Evolutionary conservation across 345 rosid species (phyloP).

Genomic region (Pelargonium nanum): DNA sequence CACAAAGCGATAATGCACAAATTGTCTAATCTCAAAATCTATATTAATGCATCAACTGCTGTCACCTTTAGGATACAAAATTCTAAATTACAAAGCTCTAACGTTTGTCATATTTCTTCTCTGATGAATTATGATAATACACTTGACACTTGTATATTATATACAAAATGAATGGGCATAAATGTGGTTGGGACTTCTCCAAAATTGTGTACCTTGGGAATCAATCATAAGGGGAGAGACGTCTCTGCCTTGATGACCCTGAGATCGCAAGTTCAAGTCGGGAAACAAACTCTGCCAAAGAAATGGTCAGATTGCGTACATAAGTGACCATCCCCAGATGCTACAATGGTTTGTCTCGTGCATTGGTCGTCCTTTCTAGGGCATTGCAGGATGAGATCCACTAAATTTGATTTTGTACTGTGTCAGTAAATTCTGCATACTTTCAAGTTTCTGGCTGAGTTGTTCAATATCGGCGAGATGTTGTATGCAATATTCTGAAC

Average conservation of each 20-base stretch:
- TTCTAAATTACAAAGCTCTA: too few species aligned
- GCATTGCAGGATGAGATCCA: background rate
- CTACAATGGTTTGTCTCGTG: too few species aligned
- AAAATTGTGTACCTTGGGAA: too few species aligned
- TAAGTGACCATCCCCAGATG: too few species aligned
- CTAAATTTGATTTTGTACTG: conserved; percentile 52
- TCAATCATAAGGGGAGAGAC: too few species aligned
- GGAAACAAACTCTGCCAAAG: too few species aligned
- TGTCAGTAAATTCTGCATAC: conserved; percentile 47
- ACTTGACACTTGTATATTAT: background rate
- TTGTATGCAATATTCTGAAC: conserved; percentile 29
- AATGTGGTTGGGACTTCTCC: background rate
- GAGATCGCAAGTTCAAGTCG: too few species aligned
- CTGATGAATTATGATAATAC: too few species aligned
- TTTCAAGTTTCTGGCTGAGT: conserved; percentile 56
- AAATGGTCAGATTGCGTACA: too few species aligned
- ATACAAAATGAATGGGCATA: background rate
- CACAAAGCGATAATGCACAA: too few species aligned
- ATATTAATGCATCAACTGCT: background rate
- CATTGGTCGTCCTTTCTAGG: too few species aligned
- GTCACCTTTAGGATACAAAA: conserved; percentile 15
- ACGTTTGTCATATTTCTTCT: background rate
- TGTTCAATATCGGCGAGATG: conserved; percentile 32
- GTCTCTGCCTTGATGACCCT: too few species aligned
- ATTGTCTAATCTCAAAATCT: background rate